Percentiles rank a stretch among this genome's conserved stretches.
Evolutionary conservation across 306 rosid genomes (phyloP).

Genomic region (Gastrolobium villosum): DNA sequence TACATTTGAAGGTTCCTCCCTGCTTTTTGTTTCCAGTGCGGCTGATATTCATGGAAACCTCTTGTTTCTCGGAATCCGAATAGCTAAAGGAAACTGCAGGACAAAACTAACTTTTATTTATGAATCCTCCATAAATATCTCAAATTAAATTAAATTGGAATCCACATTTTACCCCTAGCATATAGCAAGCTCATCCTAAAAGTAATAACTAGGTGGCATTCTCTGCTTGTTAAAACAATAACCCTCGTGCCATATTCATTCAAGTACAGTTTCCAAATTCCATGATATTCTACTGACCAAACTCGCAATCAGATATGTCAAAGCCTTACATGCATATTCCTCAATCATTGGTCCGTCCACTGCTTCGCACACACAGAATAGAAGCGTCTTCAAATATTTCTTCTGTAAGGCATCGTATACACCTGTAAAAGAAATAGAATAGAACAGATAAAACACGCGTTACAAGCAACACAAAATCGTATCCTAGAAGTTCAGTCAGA

Average conservation of each 20-base stretch:
- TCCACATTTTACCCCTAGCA: not conserved
- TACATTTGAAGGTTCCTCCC: slow-evolving; percentile 81
- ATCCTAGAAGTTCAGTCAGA: slow-evolving; percentile 29
- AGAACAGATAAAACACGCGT: slow-evolving; percentile 10
- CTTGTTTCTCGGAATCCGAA: slow-evolving; percentile 79
- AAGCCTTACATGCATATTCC: slow-evolving; percentile 90
- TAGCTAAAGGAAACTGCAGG: slow-evolving; percentile 89
- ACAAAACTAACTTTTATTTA: slow-evolving; percentile 23
- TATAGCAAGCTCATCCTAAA: slow-evolving; percentile 20
- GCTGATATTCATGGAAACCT: slow-evolving; percentile 84
- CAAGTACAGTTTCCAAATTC: slow-evolving; percentile 26
- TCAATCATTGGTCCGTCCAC: slow-evolving; percentile 96
- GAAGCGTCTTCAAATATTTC: slow-evolving; percentile 87
- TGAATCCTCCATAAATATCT: slow-evolving; percentile 32
- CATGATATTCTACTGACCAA: slow-evolving; percentile 23
- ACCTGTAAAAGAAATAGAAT: slow-evolving; percentile 59
- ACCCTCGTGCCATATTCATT: not conserved
- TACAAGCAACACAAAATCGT: slow-evolving; percentile 5
- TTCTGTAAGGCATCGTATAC: slow-evolving; percentile 90
- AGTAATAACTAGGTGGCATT: slow-evolving; percentile 13
- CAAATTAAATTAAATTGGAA: slow-evolving; percentile 3
- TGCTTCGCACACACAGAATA: slow-evolving; percentile 84
- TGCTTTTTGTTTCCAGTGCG: slow-evolving; percentile 86
- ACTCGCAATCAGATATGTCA: slow-evolving; percentile 11
- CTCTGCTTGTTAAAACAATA: slow-evolving; percentile 13